Conservation (phyloP, 371 early-diverging fungal genomes). For the Gilbertella persicaria region DNA sequence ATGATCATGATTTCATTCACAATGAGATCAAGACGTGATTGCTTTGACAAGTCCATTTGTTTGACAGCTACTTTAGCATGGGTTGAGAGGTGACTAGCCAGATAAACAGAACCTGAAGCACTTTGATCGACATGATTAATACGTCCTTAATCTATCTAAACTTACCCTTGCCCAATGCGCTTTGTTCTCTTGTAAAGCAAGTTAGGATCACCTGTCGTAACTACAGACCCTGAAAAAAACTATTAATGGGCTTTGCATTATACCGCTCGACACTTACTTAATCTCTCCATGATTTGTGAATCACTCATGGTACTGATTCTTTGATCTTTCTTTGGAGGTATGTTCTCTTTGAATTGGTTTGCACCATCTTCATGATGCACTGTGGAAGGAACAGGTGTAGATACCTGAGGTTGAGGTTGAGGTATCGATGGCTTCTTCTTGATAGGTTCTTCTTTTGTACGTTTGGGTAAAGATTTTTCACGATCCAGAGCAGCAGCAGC, state of each 20-base stretch:
- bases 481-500: slow-evolving; percentile 26
- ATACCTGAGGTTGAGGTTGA: slow-evolving; percentile 28
- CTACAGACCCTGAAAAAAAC: slow-evolving; percentile 49
- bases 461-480: slow-evolving; percentile 15
- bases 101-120: slow-evolving; percentile 94
- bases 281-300: slow-evolving; percentile 85
- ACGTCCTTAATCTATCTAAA: background rate
- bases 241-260: background rate
- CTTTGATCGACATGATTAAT: slow-evolving; percentile 36
- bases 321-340: slow-evolving; percentile 40
- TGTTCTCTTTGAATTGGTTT: background rate
- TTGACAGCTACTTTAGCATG: slow-evolving; percentile 88
- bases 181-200: slow-evolving; percentile 79
- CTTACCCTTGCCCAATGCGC: slow-evolving; percentile 93
- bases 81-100: slow-evolving; percentile 68
- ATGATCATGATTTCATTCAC: slow-evolving; percentile 97
- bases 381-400: slow-evolving; percentile 29
- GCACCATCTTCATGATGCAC: slow-evolving; percentile 2
- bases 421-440: slow-evolving; percentile 5
- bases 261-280: slow-evolving; percentile 40
- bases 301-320: slow-evolving; percentile 83
- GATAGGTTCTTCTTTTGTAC: slow-evolving; percentile 4
- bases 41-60: slow-evolving; percentile 92
- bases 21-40: slow-evolving; percentile 92
- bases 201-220: slow-evolving; percentile 84